Evolutionary conservation across 75 land plant species (phyloP).

Genomic region (Selaginella tamariscina): DNA sequence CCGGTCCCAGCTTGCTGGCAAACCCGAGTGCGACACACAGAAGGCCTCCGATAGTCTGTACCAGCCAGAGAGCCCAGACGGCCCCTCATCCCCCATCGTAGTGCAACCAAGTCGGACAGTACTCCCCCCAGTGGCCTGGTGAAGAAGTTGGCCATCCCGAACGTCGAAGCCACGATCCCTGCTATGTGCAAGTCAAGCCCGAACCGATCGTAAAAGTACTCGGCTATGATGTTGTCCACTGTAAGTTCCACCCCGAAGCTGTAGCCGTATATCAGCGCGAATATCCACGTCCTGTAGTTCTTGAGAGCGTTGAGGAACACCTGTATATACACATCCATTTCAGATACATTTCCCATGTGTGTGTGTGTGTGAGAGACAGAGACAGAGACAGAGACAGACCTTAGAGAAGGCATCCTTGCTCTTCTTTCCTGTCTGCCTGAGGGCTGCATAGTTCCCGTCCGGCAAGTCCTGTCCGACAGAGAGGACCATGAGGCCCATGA

Average conservation of each 20-base stretch:
- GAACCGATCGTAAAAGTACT: conserved; percentile 71
- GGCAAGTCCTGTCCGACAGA: conserved; percentile 49
- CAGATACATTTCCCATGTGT: background rate
- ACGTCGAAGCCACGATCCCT: conserved; percentile 56
- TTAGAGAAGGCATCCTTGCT: conserved; percentile 29
- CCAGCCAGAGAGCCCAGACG: conserved; percentile 68
- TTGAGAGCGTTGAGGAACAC: conserved; percentile 35
- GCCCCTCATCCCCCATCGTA: conserved; percentile 86
- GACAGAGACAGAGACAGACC: conserved; percentile 14
- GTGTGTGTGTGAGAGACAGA: background rate
- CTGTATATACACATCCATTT: background rate
- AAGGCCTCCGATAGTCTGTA: conserved; percentile 59
- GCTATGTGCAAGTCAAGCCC: conserved; percentile 38
- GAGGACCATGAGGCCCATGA: conserved; percentile 34
- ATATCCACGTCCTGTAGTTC: conserved; percentile 60
- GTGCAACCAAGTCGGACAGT: conserved; percentile 14
- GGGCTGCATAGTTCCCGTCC: conserved; percentile 37
- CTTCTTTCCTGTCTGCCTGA: conserved; percentile 29
- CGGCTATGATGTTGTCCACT: conserved; percentile 63
- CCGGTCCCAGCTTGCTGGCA: conserved; percentile 25
- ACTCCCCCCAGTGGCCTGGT: conserved; percentile 41
- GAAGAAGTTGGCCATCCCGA: conserved; percentile 57
- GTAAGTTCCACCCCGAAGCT: conserved; percentile 89
- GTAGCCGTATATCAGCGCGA: too few relatives aligned
- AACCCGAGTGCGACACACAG: conserved; percentile 52